Evolutionary conservation across 495 filamentous ascomycete species (phyloP), one percentile per base, ranked within the genome.

Genomic region (Pyronema domesticum): DNA sequence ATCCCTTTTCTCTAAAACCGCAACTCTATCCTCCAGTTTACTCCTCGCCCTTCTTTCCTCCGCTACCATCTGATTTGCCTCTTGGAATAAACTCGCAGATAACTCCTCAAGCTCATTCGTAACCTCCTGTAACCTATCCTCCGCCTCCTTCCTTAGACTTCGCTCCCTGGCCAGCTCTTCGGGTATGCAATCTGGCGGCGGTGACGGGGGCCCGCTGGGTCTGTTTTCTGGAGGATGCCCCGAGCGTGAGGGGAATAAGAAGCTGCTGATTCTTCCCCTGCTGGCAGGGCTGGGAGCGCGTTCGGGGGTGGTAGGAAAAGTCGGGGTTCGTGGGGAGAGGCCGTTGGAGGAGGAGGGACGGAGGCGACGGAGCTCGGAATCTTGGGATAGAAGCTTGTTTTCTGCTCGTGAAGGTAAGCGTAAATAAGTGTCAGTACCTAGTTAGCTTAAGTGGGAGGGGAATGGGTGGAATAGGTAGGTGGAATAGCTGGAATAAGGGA

Each of bases 11-110:
- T 89, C 83, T 37, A 89, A 67, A 58, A 82, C 73, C 30, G 68
- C 74, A 0, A 89, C 77, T 34, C 84, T 66, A 65, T 86, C 82
- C 66, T 94, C 87, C 34, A 96, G 72, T 67, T 75, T 77, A 6
- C 83, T 85, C 40, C 86, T 71, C 36, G 83, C 85, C 65, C 82
- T 79, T 45, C 91, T 74, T 73, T 96, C 91, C 61, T 78, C 71
- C 13, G 89, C 86, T 19, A 98, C 91, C 89, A 98, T 96, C 72
- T 94, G 85, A 62, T 96, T 96, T 14, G 91, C 91, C 68, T 94
- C 81, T 65, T 85, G 80, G 69, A 98, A 98, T 49, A 98, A 71
- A 58, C 81, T 78, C 45, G 80, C 83, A 36, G 79, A 86, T 59
- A 98, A 71, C 62, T 98, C 91, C 67, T 96, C 93, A 11, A 98